These are phyloP conservation scores for Cryphonectria japonica DNA, from an alignment of 2,329 filamentous ascomycete species.

Conservation along the genomic window DNA sequence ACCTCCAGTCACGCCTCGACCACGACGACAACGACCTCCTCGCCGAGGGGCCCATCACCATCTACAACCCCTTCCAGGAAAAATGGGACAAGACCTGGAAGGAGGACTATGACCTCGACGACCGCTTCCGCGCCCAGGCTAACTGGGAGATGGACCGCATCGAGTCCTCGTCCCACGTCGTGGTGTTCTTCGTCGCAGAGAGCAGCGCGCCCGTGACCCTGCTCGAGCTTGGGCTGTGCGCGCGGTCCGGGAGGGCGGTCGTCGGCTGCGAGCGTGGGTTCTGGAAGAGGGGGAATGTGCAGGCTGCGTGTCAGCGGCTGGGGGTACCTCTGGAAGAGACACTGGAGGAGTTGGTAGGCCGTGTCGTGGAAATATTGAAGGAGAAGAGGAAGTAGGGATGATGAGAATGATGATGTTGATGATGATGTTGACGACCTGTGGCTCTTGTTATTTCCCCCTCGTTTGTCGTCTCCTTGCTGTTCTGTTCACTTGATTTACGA, in stretches of 20 bases:
- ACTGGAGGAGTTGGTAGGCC: conserved; percentile 42
- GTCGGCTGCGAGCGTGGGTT: conserved; percentile 58
- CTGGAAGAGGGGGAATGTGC: conserved; percentile 63
- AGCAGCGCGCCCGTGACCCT: conserved; percentile 61
- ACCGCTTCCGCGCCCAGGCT: conserved; percentile 55
- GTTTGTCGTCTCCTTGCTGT: background rate
- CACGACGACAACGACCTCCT: conserved; percentile 27
- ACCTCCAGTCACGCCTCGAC: conserved; percentile 40
- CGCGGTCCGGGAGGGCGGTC: conserved; percentile 48
- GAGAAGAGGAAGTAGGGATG: background rate
- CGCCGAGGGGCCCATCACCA: conserved; percentile 46
- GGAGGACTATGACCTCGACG: conserved; percentile 51
- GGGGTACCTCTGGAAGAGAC: conserved; percentile 48
- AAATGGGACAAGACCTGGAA: conserved; percentile 60
- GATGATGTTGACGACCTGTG: background rate
- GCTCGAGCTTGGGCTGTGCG: conserved; percentile 62
- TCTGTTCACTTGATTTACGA: background rate
- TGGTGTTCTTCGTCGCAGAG: conserved; percentile 58
- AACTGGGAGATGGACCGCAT: conserved; percentile 65
- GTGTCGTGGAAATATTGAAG: conserved; percentile 9
- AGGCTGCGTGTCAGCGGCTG: conserved; percentile 57
- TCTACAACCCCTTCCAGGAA: conserved; percentile 60
- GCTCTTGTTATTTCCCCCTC: too few species aligned
- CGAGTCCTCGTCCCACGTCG: conserved; percentile 55
- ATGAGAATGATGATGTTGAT: too few species aligned